phyloP scores from a whole-genome alignment of 2,329 filamentous ascomycete genomes.

The Penicillium palitans region DNA sequence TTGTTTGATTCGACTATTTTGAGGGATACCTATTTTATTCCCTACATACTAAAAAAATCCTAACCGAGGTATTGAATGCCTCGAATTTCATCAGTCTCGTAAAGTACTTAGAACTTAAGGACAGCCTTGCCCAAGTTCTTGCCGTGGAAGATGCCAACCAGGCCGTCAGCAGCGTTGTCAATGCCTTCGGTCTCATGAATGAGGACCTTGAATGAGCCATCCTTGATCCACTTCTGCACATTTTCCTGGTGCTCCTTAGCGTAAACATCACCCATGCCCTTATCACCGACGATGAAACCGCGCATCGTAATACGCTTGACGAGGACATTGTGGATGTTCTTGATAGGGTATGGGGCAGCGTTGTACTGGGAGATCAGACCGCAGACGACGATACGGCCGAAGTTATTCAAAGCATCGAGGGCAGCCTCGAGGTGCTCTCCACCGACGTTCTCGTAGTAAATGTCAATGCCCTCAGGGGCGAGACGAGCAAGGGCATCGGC shows the following conservation, averaged over 20 bases:
- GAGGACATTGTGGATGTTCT: slow-evolving; percentile 66
- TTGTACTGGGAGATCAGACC: slow-evolving; percentile 80
- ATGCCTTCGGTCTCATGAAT: slow-evolving; percentile 71
- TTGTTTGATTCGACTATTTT: slow-evolving; percentile 2
- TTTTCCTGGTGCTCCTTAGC: slow-evolving; percentile 71
- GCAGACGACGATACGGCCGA: slow-evolving; percentile 65
- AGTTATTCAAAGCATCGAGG: slow-evolving; percentile 62
- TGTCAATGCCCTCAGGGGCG: slow-evolving; percentile 75
- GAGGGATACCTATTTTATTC: not conserved
- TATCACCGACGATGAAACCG: slow-evolving; percentile 72
- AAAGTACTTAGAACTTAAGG: slow-evolving; percentile 61
- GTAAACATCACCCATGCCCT: slow-evolving; percentile 67
- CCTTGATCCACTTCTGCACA: slow-evolving; percentile 71
- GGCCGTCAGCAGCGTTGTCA: slow-evolving; percentile 70
- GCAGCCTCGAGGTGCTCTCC: slow-evolving; percentile 72
- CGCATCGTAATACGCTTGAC: slow-evolving; percentile 65
- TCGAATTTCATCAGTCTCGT: slow-evolving; percentile 11
- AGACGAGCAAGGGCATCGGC: slow-evolving; percentile 67
- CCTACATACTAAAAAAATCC: not conserved
- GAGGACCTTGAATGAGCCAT: slow-evolving; percentile 72
- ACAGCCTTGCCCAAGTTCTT: slow-evolving; percentile 87
- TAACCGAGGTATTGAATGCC: slow-evolving; percentile 19
- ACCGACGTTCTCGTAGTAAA: slow-evolving; percentile 80
- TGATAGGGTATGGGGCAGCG: slow-evolving; percentile 64
- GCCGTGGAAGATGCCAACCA: slow-evolving; percentile 73